Base-by-base conservation (phyloP, 768 basidiomycete genomes). In the Hericium rajendrae region DNA sequence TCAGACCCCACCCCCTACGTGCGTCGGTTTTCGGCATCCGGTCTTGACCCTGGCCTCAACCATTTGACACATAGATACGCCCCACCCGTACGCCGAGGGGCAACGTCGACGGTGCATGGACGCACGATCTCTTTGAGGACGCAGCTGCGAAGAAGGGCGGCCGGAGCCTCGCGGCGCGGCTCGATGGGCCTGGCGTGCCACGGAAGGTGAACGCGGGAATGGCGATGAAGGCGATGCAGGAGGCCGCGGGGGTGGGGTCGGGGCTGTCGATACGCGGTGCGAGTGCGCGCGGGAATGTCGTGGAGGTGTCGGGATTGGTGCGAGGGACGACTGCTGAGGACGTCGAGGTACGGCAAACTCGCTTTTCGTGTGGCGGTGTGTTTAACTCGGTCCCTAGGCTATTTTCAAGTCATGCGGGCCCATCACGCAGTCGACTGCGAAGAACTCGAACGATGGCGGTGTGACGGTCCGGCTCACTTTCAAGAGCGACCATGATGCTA, bases 241-340 rank as follows among this genome's bases (percentile, higher is more conserved):
- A 61, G 20, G 62, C 62, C 13, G 60, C 62, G 8, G 60, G 60
- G 41, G 39, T 46, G 43, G 26, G 51, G 5, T 41, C 48, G 37
- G 32, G 49, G 13, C 24, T 63, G 48, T 63, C 62, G 8, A 63
- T 63, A 38, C 62, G 60, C 38, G 62, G 62, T 6, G 62, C 62
- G 20, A 63, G 62, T 49, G 57, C 60, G 40, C 51, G 57, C 28
- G 60, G 62, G 46, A 63, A 63, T 41, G 62, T 63, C 40, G 60
- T 63, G 11, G 62, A 63, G 22, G 62, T 63, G 28, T 53, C 57
- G 18, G 62, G 62, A 18, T 60, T 63, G 13, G 62, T 63, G 26
- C 62, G 60, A 40, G 62, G 62, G 53, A 63, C 62, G 12, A 62
- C 62, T 3, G 57, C 62, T 48, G 62, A 63, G 55, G 62, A 63